These are phyloP conservation scores for Pelargonium fulgidum DNA, from an alignment of 441 rosid species.

Conservation along the genomic window DNA sequence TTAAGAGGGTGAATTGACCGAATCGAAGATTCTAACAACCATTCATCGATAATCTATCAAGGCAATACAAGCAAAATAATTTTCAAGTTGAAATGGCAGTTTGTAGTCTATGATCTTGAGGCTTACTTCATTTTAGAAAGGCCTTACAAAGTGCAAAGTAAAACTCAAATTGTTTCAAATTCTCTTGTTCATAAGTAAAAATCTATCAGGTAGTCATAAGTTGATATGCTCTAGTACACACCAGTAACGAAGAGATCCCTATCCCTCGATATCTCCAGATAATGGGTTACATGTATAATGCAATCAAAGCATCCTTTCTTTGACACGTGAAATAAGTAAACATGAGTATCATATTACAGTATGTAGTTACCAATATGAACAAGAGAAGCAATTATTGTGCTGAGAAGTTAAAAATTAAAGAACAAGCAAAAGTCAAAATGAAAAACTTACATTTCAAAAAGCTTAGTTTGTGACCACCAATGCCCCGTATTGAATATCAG, in stretches of 20 bases:
- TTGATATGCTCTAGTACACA: not conserved
- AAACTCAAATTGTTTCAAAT: not conserved
- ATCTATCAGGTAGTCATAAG: not conserved
- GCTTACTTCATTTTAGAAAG: not conserved
- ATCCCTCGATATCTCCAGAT: no score
- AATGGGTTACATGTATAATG: not conserved
- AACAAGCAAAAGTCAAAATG: not conserved
- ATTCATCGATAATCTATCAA: no score
- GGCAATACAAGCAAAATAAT: no score
- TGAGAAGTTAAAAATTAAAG: not conserved
- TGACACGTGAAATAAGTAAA: no score
- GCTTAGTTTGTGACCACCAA: constrained; percentile 69
- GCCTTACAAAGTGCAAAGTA: not conserved
- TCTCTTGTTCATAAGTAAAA: not conserved
- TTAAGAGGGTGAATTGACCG: no score
- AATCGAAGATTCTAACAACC: no score
- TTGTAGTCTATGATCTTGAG: no score
- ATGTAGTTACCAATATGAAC: not conserved
- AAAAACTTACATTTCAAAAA: constrained; percentile 55
- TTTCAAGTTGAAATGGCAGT: no score
- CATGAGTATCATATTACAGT: not conserved
- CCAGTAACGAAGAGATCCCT: no score
- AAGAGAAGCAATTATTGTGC: not conserved
- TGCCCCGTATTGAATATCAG: constrained; percentile 69
- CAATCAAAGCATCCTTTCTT: not conserved